Evolutionary conservation across 2,329 filamentous ascomycete species (phyloP).

Genomic region (Mollisiaceae sp.): DNA sequence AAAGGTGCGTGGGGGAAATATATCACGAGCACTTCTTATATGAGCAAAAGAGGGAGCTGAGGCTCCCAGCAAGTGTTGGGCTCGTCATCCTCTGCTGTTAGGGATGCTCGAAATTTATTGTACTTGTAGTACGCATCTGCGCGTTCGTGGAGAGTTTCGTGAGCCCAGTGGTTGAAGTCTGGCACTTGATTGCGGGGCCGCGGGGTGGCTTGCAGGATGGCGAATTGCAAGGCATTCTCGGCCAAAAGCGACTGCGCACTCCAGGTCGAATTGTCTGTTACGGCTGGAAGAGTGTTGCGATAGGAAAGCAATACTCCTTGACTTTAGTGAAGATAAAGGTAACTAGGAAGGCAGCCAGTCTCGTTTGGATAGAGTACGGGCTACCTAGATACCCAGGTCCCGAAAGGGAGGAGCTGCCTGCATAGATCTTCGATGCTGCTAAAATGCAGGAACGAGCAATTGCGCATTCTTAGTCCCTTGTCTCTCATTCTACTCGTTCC

Average conservation of each 20-base stretch:
- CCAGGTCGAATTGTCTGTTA: background rate
- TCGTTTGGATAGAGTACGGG: too few species aligned
- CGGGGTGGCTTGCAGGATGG: conserved; percentile 3
- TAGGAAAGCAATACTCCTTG: too few species aligned
- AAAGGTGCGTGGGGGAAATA: background rate
- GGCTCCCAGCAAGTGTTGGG: background rate
- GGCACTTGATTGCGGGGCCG: background rate
- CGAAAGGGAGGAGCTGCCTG: background rate
- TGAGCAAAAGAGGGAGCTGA: background rate
- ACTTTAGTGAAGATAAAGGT: background rate
- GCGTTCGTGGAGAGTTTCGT: background rate
- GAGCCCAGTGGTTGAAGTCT: background rate
- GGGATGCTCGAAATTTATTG: background rate
- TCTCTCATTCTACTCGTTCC: background rate
- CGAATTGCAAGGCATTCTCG: background rate
- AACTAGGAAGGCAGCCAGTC: background rate
- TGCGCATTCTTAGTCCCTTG: background rate
- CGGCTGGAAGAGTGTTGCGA: too few species aligned
- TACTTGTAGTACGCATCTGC: conserved; percentile 1
- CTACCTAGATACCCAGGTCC: too few species aligned
- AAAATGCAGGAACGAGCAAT: conserved; percentile 2
- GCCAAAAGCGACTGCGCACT: background rate
- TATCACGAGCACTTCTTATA: conserved; percentile 3
- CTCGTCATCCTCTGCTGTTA: background rate
- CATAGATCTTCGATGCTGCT: background rate